Evolutionary conservation across 1,284 basidiomycete genomes (phyloP), one percentile per base, ranked within the genome.

Genomic region (Chalciporus piperatoides): DNA sequence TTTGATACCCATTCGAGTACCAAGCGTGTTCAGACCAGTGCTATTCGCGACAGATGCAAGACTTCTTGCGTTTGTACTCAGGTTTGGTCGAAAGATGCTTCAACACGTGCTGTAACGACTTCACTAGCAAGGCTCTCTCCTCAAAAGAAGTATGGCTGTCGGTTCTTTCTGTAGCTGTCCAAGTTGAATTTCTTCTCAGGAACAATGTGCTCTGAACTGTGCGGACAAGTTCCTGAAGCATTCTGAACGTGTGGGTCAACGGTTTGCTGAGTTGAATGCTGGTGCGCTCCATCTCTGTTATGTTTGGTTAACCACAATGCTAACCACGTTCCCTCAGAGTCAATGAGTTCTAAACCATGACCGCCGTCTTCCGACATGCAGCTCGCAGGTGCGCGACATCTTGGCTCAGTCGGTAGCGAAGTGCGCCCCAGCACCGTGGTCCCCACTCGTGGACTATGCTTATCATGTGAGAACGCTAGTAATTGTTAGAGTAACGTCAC

Each of bases 211-310:
- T 44, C 72, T 78, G 65, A 84, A 86, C 66, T 89, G 86, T 66
- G 75, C 84, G 10, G 94, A 97, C 75, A 99, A 98, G 73, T 98
- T 97, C 76, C 75, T 98, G 65, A 97, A 97, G 70, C 93, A 98
- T 69, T 96, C 93, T 23, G 95, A 98, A 69, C 79, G 95, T 49
- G 88, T 97, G 2, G 93, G 93, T 5, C 89, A 92, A 21, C 80
- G 95, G 47, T 97, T 97, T 68, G 89, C 90, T 46, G 92, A 95
- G 68, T 75, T 88, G 57, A 95, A 92, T 63, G 90, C 91, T 51
- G 91, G 91, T 92, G 56, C 56, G 84, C 73, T 5, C 17, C 40
- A 17, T 25, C 28, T 30, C 28, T 23, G 1, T 4, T 9, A 21
- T 8, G 14, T 32, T 33, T 25, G 23, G 28, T 27, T 37, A 19